Conservation (phyloP, 306 rosid genomes). For the Cyamopsis tetragonoloba region DNA sequence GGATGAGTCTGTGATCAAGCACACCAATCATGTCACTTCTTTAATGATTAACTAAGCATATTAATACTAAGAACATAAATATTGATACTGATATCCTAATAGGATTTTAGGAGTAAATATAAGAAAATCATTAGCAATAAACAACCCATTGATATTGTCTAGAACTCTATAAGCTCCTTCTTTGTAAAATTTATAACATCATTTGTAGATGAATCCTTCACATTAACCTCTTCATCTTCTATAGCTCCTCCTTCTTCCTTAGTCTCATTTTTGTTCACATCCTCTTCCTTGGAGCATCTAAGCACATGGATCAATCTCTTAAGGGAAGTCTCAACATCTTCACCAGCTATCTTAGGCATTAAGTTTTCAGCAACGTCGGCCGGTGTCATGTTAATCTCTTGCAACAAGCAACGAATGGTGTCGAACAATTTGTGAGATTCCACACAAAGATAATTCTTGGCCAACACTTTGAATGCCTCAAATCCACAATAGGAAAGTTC, state of each 20-base stretch:
- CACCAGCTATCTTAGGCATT: conserved; percentile 52
- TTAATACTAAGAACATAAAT: no score
- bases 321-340: conserved; percentile 28
- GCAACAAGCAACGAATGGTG: conserved; percentile 17
- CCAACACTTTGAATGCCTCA: conserved; percentile 58
- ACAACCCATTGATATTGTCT: not conserved
- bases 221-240: not conserved
- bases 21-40: no score
- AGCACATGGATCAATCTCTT: conserved; percentile 48
- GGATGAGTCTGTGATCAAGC: no score
- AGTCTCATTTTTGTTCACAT: not conserved
- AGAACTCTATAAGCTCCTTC: not conserved
- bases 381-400: conserved; percentile 36
- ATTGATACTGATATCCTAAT: not conserved
- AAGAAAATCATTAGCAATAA: not conserved
- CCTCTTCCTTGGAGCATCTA: conserved; percentile 34
- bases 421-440: conserved; percentile 40
- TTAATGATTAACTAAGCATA: no score
- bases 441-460: conserved; percentile 43
- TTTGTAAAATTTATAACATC: not conserved
- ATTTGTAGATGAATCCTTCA: not conserved
- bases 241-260: conserved; percentile 27
- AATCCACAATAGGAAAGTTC: conserved; percentile 55
- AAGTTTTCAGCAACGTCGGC: conserved; percentile 77
- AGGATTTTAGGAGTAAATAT: not conserved